Evolutionary conservation across 345 rosid species (phyloP).

Genomic region (Populus pruinosa): DNA sequence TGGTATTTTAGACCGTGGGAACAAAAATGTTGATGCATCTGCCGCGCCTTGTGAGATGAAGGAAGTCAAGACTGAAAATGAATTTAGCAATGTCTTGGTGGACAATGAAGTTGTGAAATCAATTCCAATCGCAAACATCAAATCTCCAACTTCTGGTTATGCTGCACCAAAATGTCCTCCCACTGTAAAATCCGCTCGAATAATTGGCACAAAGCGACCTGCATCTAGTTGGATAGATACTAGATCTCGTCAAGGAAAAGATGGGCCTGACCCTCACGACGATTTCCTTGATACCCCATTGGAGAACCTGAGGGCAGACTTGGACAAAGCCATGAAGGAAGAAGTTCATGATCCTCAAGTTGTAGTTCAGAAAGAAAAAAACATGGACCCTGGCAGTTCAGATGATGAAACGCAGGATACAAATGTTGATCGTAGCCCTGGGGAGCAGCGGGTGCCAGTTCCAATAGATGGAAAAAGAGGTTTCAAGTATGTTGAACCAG

Average conservation of each 20-base stretch:
- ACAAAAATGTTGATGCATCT: conserved; percentile 17
- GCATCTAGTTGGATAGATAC: conserved; percentile 79
- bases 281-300: conserved; percentile 86
- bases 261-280: conserved; percentile 75
- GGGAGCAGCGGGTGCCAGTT: conserved; percentile 35
- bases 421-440: conserved; percentile 41
- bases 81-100: conserved; percentile 24
- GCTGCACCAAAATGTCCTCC: conserved; percentile 27
- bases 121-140: conserved; percentile 33
- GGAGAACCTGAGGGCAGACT: conserved; percentile 51
- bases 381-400: conserved; percentile 29
- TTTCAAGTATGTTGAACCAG: conserved; percentile 74
- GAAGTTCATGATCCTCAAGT: conserved; percentile 12
- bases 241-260: conserved; percentile 48
- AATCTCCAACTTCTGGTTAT: conserved; percentile 25
- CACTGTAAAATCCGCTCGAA: conserved; percentile 35
- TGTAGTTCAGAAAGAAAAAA: conserved; percentile 21
- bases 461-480: conserved; percentile 38
- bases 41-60: conserved; percentile 22
- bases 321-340: conserved; percentile 38
- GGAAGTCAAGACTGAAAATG: conserved; percentile 38
- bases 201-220: conserved; percentile 56
- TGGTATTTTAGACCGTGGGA: conserved; percentile 31
- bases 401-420: conserved; percentile 77
- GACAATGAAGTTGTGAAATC: conserved; percentile 35